Evolutionary conservation across 2,329 filamentous ascomycete species (phyloP), one percentile per base, ranked within the genome.

Genomic region (Penicillium verrucosum): DNA sequence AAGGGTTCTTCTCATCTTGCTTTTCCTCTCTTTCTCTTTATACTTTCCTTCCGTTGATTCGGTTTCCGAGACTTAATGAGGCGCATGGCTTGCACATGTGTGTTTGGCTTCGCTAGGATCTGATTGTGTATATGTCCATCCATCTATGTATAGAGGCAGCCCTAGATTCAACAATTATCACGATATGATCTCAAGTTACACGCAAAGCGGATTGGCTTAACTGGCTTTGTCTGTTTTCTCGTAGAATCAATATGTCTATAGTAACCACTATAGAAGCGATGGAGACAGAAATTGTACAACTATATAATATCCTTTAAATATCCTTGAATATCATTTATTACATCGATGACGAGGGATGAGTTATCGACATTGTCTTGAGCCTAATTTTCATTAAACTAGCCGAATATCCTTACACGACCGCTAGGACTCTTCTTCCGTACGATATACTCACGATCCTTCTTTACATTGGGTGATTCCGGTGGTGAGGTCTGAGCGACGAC

Each of bases 401-500:
- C 1, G 27, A 29, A 29, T 29, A 12, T 30, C 30, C 11, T 30
- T 12, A 5, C 5, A 12, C 1, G 30, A 30, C 5, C 30, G 11
- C 30, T 12, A 30, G 30, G 30, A 11, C 30, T 30, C 10, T 12
- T 30, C 10, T 12, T 11, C 30, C 5, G 30, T 4, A 0, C 10
- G 11, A 0, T 11, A 5, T 12, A 32, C 21, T 2, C 21, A 21
- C 30, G 30, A 6, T 32, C 30, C 11, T 32, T 14, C 11, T 12
- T 3, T 32, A 32, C 11, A 32, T n/a, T n/a, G n/a, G n/a, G n/a
- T n/a, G n/a, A n/a, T n/a, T n/a, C n/a, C n/a, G n/a, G n/a, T n/a
- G n/a, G n/a, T n/a, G 30, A 32, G 11, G 65, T 70, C 57, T 73
- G 60, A 16, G 68, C 62, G 52, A 77, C 56, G 45, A 74, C 57